Percentiles rank a stretch among this genome's conserved stretches.
These are phyloP conservation scores for Periconia digitata DNA, from an alignment of 2,329 filamentous ascomycete genomes.

Conservation along the genomic window DNA sequence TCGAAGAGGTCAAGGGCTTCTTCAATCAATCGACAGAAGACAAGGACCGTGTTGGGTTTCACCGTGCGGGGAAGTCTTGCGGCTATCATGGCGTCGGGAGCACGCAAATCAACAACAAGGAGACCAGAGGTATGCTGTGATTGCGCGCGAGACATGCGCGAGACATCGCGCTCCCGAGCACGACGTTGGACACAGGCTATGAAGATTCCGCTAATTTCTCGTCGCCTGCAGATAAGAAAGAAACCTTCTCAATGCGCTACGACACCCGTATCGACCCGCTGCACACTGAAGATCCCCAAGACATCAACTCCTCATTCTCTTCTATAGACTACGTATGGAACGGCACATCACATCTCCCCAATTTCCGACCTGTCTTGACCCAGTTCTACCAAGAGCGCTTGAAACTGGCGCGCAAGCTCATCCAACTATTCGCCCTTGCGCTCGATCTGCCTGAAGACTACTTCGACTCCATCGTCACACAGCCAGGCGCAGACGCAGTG, in stretches of 20 bases:
- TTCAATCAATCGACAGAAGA: neutral
- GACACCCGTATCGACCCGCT: neutral
- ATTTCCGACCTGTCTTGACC: constrained; percentile 51
- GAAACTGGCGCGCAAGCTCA: constrained; percentile 53
- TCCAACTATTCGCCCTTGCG: constrained; percentile 57
- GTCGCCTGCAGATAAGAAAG: neutral
- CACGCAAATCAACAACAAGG: neutral
- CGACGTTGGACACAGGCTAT: neutral
- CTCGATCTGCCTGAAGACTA: constrained; percentile 57
- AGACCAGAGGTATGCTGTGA: neutral
- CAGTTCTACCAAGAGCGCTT: constrained; percentile 55
- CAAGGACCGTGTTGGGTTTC: neutral
- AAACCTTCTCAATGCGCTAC: neutral
- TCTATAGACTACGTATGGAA: neutral
- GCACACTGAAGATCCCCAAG: neutral
- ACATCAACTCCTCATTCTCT: neutral
- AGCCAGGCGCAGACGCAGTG: constrained; percentile 46
- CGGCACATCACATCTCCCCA: constrained; percentile 40
- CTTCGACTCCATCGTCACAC: constrained; percentile 58
- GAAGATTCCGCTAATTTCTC: no score
- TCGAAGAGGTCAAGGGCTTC: neutral
- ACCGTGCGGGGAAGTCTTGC: neutral
- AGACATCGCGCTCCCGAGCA: neutral
- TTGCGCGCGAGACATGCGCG: no score
- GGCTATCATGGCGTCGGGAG: neutral